Conservation (phyloP, 352 stramenopile species). For the Globisporangium barbulae region DNA sequence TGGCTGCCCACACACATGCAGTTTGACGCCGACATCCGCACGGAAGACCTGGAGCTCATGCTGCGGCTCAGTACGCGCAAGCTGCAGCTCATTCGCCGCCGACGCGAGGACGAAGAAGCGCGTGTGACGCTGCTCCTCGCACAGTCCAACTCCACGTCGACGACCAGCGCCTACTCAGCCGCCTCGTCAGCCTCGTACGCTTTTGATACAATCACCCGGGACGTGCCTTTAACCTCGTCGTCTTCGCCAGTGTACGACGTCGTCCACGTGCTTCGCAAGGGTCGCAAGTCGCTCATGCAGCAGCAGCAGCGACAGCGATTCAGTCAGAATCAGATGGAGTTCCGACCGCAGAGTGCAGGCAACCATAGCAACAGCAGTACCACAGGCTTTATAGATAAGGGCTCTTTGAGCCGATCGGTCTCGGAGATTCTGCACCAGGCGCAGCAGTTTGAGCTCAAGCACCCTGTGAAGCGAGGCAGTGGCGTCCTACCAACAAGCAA, state of each 20-base stretch:
- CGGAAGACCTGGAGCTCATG: constrained; percentile 13
- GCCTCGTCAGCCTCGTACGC: background rate
- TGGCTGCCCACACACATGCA: background rate
- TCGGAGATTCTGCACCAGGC: constrained; percentile 13
- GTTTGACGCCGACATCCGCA: constrained; percentile 18
- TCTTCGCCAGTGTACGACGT: constrained; percentile 7
- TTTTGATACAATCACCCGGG: background rate
- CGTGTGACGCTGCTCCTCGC: background rate
- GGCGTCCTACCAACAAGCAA: background rate
- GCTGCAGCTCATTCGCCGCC: constrained; percentile 14
- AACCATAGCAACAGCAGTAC: background rate
- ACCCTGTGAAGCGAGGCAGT: constrained; percentile 4
- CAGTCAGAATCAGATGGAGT: background rate
- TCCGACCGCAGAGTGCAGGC: constrained; percentile 7
- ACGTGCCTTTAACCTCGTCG: background rate
- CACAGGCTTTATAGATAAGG: background rate
- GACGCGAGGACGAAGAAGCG: constrained; percentile 11
- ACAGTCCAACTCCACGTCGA: background rate
- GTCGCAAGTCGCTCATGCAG: constrained; percentile 13
- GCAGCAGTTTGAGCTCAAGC: constrained; percentile 10
- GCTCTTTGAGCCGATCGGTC: constrained; percentile 6
- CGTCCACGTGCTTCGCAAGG: constrained; percentile 20
- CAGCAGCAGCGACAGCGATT: constrained; percentile 7
- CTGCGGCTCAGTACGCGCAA: constrained; percentile 17
- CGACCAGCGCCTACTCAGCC: background rate